These are phyloP conservation scores for Scenedesmus sp. DNA, from an alignment of 163 green algal genomes.

Conservation along the genomic window DNA sequence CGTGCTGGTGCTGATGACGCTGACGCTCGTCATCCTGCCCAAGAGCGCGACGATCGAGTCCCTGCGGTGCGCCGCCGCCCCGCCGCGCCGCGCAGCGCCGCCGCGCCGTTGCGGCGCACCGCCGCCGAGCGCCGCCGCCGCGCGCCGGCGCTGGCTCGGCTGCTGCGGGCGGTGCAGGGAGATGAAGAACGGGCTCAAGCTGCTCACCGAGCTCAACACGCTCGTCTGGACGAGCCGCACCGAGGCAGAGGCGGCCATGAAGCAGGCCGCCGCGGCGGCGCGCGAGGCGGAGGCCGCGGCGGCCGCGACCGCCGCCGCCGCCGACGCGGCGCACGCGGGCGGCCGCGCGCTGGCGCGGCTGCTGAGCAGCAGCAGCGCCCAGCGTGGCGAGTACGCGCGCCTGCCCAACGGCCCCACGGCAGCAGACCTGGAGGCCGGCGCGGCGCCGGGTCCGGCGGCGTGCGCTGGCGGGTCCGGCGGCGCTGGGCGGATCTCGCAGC, in stretches of 20 bases:
- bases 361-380: neutral
- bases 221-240: constrained; percentile 32
- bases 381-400: neutral
- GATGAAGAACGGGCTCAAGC: constrained; percentile 29
- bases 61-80: neutral
- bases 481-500: too few species aligned
- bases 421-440: neutral
- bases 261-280: constrained; percentile 19
- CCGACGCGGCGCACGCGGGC: too few species aligned
- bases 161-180: constrained; percentile 33
- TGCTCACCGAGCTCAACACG: constrained; percentile 39
- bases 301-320: neutral
- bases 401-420: neutral
- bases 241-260: constrained; percentile 15
- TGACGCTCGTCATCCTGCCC: constrained; percentile 35
- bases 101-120: too few species aligned
- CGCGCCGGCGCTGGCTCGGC: too few species aligned
- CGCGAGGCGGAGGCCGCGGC: constrained; percentile 13
- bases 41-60: constrained; percentile 40
- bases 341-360: neutral
- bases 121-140: too few species aligned
- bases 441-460: neutral
- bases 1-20: constrained; percentile 33
- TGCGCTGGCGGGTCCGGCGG: neutral
- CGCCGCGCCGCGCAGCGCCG: neutral